Base-by-base conservation (phyloP, 768 basidiomycete genomes). In the Mycena galopus region DNA sequence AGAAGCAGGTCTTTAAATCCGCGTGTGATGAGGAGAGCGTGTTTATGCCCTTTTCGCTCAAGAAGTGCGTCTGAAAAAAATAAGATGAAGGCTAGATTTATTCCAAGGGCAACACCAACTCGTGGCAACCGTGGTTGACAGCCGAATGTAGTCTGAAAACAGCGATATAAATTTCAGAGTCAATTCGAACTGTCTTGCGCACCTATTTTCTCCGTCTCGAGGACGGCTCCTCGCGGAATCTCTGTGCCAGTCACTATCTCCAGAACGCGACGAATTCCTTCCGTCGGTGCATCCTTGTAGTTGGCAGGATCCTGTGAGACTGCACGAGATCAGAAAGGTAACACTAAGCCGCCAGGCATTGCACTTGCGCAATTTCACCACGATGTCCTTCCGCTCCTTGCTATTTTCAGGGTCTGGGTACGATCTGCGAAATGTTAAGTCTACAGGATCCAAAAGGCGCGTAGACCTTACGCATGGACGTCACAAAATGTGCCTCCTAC, bases 111-210 rank as follows among this genome's bases (percentile, higher is more conserved):
- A 39, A 39, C 7, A 39, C 39, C n/a, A n/a, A 77, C 98, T 99
- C 21, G 97, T 99, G 0, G 96, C 97, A 4, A 98, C 96, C 0
- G 97, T 99, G 0, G 97, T 98, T 0, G 95, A 96, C 10, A 97
- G 84, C 21, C 96, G 90, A 73, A 97, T 95, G 79, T 96, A 96
- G 78, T 97, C 96, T 96, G 70, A 14, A 56, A 30, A 51, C 55
- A n/a, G n/a, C n/a, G n/a, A 32, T 4, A n/a, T 73, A 8, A 57
- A 73, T 33, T 62, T 53, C 37, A 29, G 59, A 29, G 29, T 42
- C 50, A n/a, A 63, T 21, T 25, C 25, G 19, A 47, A 19, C 19
- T 51, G 37, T 32, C 35, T 33, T 21, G 75, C 87, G 17, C 65
- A 94, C 94, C 95, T 67, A 96, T 95, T 81, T 95, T 95, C 74